Conservation (phyloP, 352 stramenopile species). For the Phytophthora agathidicida region DNA sequence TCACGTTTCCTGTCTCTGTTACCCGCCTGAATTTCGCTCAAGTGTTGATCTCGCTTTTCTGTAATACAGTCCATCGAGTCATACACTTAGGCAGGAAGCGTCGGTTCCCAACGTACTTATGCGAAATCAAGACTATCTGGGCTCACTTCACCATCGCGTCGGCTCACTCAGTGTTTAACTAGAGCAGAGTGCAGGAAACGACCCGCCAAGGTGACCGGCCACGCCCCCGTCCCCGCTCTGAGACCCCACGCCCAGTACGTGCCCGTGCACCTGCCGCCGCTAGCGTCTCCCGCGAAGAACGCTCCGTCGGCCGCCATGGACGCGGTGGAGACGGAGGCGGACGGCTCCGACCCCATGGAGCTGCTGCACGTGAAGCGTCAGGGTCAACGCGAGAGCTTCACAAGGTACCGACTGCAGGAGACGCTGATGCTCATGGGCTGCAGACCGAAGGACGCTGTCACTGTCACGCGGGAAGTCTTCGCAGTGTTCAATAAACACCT, state of each 20-base stretch:
- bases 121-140: no score
- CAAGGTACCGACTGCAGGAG: constrained; percentile 84
- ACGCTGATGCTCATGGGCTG: constrained; percentile 91
- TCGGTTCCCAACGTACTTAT: no score
- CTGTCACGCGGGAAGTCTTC: constrained; percentile 75
- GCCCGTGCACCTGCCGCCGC: constrained; percentile 1
- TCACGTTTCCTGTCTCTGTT: not conserved
- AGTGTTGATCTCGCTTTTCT: no score
- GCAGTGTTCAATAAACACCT: constrained; percentile 62
- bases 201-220: constrained; percentile 18
- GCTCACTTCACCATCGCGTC: not conserved
- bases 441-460: constrained; percentile 73
- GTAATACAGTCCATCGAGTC: not conserved
- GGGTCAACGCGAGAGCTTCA: constrained; percentile 67
- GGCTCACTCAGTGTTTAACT: not conserved
- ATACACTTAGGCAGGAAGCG: not conserved
- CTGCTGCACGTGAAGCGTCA: constrained; percentile 66
- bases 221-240: constrained; percentile 20
- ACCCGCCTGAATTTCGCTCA: no score
- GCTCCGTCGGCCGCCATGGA: constrained; percentile 46
- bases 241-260: constrained; percentile 5
- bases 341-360: constrained; percentile 81
- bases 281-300: not conserved
- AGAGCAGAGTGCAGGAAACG: constrained; percentile 20
- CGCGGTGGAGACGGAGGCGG: constrained; percentile 54